phyloP scores from a whole-genome alignment of 805 yeast genomes.

The Hanseniaspora singularis region DNA sequence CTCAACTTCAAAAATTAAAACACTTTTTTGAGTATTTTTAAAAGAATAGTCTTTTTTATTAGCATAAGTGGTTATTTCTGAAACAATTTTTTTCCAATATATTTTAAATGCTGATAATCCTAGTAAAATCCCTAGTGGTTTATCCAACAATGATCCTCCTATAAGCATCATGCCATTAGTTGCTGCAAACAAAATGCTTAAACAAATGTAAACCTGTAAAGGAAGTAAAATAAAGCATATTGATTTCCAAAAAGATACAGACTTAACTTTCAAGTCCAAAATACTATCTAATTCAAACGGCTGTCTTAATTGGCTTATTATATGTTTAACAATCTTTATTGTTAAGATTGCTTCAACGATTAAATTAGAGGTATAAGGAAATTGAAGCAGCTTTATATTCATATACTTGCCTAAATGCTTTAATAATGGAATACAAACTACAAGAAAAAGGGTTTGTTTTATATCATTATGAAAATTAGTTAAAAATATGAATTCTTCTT shows the following conservation, averaged over 20 bases:
- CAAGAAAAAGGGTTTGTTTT: neutral
- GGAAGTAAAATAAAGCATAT: neutral
- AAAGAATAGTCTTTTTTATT: neutral
- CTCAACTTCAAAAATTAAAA: no score
- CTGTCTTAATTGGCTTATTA: neutral
- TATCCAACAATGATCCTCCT: neutral
- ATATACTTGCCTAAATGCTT: neutral
- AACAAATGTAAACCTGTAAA: neutral
- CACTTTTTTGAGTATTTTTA: neutral
- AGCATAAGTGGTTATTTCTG: neutral
- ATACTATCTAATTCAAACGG: neutral
- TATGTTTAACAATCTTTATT: neutral
- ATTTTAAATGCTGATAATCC: neutral
- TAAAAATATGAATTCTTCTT: neutral
- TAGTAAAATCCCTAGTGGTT: slow-evolving; percentile 1
- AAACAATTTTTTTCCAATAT: neutral
- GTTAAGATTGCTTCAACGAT: neutral
- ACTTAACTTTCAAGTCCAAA: neutral
- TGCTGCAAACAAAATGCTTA: neutral
- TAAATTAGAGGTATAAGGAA: neutral
- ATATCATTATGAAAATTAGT: neutral
- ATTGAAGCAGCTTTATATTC: neutral
- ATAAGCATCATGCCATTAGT: neutral
- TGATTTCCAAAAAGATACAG: neutral
- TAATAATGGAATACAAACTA: neutral